Evolutionary conservation across 495 filamentous ascomycete genomes (phyloP).

Genomic region (Thermochaetoides thermophila): DNA sequence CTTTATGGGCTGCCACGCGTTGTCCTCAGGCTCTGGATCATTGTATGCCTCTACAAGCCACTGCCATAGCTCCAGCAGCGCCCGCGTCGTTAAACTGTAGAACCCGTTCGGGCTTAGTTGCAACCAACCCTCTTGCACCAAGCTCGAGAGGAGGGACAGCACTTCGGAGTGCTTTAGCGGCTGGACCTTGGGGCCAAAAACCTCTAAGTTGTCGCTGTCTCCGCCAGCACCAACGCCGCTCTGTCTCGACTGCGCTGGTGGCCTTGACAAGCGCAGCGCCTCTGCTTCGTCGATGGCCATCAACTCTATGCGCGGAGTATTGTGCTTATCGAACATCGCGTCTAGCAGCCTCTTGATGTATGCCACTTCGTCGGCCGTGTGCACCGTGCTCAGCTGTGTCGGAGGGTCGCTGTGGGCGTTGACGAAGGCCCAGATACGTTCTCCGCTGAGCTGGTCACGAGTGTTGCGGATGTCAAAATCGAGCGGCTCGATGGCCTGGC

Average conservation of each 20-base stretch:
- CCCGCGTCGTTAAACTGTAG: slow-evolving; percentile 60
- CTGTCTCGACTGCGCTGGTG: slow-evolving; percentile 25
- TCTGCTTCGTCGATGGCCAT: slow-evolving; percentile 67
- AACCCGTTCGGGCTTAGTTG: slow-evolving; percentile 53
- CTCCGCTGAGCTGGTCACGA: slow-evolving; percentile 41
- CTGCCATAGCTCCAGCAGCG: slow-evolving; percentile 65
- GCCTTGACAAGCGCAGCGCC: slow-evolving; percentile 48
- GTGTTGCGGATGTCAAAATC: slow-evolving; percentile 76
- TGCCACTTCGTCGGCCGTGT: slow-evolving; percentile 70
- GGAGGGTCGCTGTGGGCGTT: slow-evolving; percentile 74
- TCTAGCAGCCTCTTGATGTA: slow-evolving; percentile 83
- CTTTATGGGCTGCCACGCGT: slow-evolving; percentile 57
- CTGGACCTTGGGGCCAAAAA: slow-evolving; percentile 13
- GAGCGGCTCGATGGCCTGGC: slow-evolving; percentile 56
- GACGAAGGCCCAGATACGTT: slow-evolving; percentile 59
- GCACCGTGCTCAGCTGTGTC: slow-evolving; percentile 75
- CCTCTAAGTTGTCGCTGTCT: slow-evolving; percentile 17
- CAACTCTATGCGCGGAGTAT: slow-evolving; percentile 58
- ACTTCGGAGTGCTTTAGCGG: slow-evolving; percentile 64
- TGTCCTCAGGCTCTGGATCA: slow-evolving; percentile 40
- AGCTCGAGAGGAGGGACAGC: slow-evolving; percentile 48
- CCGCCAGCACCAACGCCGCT: slow-evolving; percentile 26
- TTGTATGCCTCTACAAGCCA: slow-evolving; percentile 84
- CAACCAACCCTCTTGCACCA: slow-evolving; percentile 76
- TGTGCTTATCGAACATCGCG: slow-evolving; percentile 80